Base-by-base conservation (phyloP, 805 yeast genomes). In the Wickerhamiella brachini region DNA sequence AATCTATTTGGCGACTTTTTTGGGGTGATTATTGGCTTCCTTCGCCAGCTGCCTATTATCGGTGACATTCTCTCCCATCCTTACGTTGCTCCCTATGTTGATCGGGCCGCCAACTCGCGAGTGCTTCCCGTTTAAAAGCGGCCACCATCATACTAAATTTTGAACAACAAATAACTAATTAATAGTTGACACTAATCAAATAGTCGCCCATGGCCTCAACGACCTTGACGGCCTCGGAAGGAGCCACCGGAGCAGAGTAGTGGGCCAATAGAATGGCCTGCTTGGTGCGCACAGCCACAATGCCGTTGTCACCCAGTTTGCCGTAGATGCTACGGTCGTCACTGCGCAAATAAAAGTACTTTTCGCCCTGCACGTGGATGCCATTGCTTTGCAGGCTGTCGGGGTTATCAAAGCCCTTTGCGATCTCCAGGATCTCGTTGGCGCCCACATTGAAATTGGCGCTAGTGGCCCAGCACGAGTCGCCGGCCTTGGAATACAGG, bases 161-260 rank as follows among this genome's bases (percentile, higher is more conserved):
- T 18, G 21, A 4, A 8, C 21, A 38, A 38, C 12, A 17, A 38
- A 38, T 38, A n/a, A 38, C 21, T 18, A n/a, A 22, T 58, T 75
- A 90, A 69, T 85, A 89, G 53, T 87, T 85, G 50, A 84, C 90
- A 62, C 87, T 74, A 65, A 90, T 87, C 70, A 93, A 77, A 65
- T 93, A 89, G 67, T 93, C 97, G 46, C 95, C 97, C 72, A 93
- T 76, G 64, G 87, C 90, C 69, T 93, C 98, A 52, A 90, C 95
- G 56, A 89, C 85, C 62, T 83, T 79, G 53, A 97, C 85, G 49
- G 97, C 97, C 65, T 86, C 95, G 60, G 95, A 96, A 31, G 97
- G 86, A 67, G 82, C 90, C 46, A 85, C 83, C 51, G 89, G 89
- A 24, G 63, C 57, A 12, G 85, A 78, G 66, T 93, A 93, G 68